Conservation (phyloP, 805 yeast genomes). For the Wickerhamiella siamensis region DNA sequence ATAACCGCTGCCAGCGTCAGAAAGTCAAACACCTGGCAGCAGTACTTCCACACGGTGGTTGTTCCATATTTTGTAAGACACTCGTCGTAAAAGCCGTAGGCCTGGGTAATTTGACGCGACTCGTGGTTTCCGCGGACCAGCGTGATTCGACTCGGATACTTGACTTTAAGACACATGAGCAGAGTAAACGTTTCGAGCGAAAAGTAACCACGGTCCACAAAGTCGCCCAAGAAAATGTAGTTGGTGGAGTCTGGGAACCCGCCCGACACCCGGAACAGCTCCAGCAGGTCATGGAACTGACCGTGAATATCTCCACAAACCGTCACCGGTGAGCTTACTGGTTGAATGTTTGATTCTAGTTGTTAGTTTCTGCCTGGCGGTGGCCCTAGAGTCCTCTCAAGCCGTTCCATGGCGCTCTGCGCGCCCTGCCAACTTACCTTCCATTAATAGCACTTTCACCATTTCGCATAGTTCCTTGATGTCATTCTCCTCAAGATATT, state of each 20-base stretch:
- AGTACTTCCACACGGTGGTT: conserved; percentile 89
- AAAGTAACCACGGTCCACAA: conserved; percentile 96
- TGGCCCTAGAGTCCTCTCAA: no score
- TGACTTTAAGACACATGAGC: conserved; percentile 83
- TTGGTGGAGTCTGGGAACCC: conserved; percentile 71
- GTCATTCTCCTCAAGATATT: conserved; percentile 75
- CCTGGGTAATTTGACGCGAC: conserved; percentile 95
- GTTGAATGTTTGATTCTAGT: conserved; percentile 79
- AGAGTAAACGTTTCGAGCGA: conserved; percentile 87
- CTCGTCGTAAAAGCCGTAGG: conserved; percentile 94
- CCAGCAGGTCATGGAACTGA: conserved; percentile 87
- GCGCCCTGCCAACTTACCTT: conserved; percentile 24
- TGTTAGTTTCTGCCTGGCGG: no score
- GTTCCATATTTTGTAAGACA: conserved; percentile 87
- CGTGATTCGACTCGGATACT: conserved; percentile 72
- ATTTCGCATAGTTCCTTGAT: conserved; percentile 94
- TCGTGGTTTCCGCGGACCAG: conserved; percentile 97
- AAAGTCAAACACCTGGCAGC: conserved; percentile 93
- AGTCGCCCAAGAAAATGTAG: conserved; percentile 85
- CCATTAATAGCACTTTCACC: conserved; percentile 90
- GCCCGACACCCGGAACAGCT: conserved; percentile 79
- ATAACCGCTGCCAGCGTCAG: conserved; percentile 88
- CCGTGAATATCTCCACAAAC: conserved; percentile 90
- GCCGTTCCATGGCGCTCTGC: background rate
- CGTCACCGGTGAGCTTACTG: conserved; percentile 89